Base-by-base conservation (phyloP, 805 yeast species). In the Myxozyma geophila region DNA sequence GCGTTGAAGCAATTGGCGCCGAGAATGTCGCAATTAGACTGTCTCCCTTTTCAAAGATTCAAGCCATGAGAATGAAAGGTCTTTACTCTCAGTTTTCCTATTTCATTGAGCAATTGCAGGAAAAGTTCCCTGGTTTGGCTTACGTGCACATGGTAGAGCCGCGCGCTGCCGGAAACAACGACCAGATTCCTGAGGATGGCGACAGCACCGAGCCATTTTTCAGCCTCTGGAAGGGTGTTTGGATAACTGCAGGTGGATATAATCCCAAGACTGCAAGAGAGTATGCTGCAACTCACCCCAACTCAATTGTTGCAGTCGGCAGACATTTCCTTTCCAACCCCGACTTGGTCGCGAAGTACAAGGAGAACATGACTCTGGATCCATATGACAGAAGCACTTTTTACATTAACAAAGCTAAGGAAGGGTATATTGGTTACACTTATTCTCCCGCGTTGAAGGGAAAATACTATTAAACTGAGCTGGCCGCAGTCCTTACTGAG, bases 261-360 rank as follows among this genome's bases (percentile, higher is more conserved):
- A 62, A 63, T 50, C 64, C 63, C 10, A 60, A 47, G 35, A 53
- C 58, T 19, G 68, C 67, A 7, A n/a, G 52, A 15, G 64, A 60
- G 36, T 59, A 59, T 33, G 63, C 64, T 5, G 64, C 56, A 12
- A 50, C 54, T 17, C 64, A 65, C 48, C 53, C 46, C 15, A 58
- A 64, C 49, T 48, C 54, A 33, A 62, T 78, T 43, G 69, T 80
- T 46, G 83, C 78, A 0, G 72, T 78, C 63, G 87, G 87, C 36
- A 78, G 87, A 67, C 76, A 74, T 61, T 84, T 79, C 73, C 78
- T 82, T 53, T 74, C 86, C 36, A 85, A 85, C 73, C 87, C 88
- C 2, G 88, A 85, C 70, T 71, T 85, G 41, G 81, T 80, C 21
- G 69, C 75, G 17, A 76, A 86, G 66, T 61, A 84, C 44, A 73